Evolutionary conservation across 2,329 filamentous ascomycete genomes (phyloP), one percentile per base, ranked within the genome.

Genomic region (Graphiopsis chlorocephala): DNA sequence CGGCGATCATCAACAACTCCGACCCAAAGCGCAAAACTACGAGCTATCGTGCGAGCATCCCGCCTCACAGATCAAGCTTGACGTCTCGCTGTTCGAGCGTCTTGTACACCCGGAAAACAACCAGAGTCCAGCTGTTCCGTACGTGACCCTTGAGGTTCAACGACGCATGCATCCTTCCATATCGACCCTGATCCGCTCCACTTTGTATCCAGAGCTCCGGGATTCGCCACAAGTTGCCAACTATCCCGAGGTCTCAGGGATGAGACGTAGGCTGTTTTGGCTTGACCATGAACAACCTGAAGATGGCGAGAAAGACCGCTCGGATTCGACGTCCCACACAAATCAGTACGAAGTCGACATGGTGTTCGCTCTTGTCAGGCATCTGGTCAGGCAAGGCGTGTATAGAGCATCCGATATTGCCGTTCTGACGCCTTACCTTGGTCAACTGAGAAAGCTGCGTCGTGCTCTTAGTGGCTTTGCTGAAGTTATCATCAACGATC

Each of bases 121-220:
- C 0, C 35, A 64, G 1, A 50, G 64, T 28, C 53, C 64, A 15
- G 29, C 63, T 14, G 48, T 82, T 12, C 80, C 80, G 4, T 76
- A 76, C 59, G 75, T 69, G 56, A 78, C 75, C 3, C 77, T 91
- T 2, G 78, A 86, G 12, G 83, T 82, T 0, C 88, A 92, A 71
- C 78, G 87, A 14, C 81, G 88, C 12, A 91, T 91, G 88, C 82
- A 84, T 63, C 88, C 88, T 0, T 79, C 78, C 0, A 88, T 91
- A 12, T 81, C 89, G 0, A 73, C 75, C 3, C 81, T 92, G 0
- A 78, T 91, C 8, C 79, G 86, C 0, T 76, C 80, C 1, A 85
- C 85, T 0, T 71, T 90, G 0, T 91, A 91, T 64, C 84, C 83
- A 0, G 67, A 76, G 0, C 75, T 91, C 0, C 63, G 80, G 15